phyloP scores from a whole-genome alignment of 495 filamentous ascomycete genomes.

The Penicillium desertorum region DNA sequence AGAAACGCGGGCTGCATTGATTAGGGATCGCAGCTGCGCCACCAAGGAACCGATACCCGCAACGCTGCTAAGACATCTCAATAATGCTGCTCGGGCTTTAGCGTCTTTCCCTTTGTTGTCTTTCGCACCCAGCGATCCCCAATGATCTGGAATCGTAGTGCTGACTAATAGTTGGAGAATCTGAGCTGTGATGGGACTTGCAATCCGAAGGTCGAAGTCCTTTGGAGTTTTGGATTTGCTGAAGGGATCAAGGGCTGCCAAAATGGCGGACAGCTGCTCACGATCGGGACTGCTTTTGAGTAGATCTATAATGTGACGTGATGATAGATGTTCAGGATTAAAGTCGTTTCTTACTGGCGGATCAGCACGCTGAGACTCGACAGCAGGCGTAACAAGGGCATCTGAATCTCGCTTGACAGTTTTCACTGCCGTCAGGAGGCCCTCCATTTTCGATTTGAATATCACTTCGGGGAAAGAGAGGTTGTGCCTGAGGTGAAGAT shows the following conservation, averaged over 20 bases:
- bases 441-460: constrained; percentile 38
- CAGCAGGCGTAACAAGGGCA: constrained; percentile 20
- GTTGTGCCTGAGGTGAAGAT: constrained; percentile 15
- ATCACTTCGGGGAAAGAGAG: constrained; percentile 6
- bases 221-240: constrained; percentile 29
- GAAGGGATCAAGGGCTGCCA: constrained; percentile 54
- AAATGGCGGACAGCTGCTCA: constrained; percentile 50
- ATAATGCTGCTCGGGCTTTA: constrained; percentile 47
- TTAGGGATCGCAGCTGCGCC: constrained; percentile 57
- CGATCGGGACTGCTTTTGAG: constrained; percentile 66
- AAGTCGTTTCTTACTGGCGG: constrained; percentile 14
- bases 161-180: constrained; percentile 68
- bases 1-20: constrained; percentile 33
- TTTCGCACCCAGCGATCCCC: constrained; percentile 58
- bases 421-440: constrained; percentile 43
- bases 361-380: constrained; percentile 18
- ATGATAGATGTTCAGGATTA: constrained; percentile 35
- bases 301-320: constrained; percentile 59
- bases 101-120: constrained; percentile 32
- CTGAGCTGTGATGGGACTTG: constrained; percentile 64
- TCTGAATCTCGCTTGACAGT: constrained; percentile 32
- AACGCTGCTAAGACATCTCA: constrained; percentile 69
- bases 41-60: constrained; percentile 70
- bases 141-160: constrained; percentile 73
- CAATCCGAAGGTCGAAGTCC: constrained; percentile 59